Conservation (phyloP, 495 filamentous ascomycete genomes). For the Evansstolkia leycettana region DNA sequence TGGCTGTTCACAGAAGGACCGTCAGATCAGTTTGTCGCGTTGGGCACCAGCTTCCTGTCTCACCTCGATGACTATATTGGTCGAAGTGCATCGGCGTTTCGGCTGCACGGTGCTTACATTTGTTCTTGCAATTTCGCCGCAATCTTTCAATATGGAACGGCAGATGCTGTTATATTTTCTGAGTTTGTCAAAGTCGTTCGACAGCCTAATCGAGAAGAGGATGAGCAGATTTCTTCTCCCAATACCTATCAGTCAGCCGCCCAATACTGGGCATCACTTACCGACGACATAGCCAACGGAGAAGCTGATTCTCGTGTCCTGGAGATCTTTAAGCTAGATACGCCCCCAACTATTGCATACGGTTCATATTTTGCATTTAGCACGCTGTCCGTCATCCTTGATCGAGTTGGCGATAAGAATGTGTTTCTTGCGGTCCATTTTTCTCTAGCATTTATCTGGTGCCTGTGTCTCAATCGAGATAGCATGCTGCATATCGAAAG, state of each 20-base stretch:
- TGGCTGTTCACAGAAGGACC: slow-evolving; percentile 49
- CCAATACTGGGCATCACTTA: slow-evolving; percentile 5
- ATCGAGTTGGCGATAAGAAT: slow-evolving; percentile 47
- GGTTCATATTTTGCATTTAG: slow-evolving; percentile 33
- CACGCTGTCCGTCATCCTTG: slow-evolving; percentile 42
- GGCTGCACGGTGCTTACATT: slow-evolving; percentile 48
- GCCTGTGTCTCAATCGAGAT: slow-evolving; percentile 36
- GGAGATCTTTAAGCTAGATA: slow-evolving; percentile 3
- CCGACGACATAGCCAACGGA: not conserved
- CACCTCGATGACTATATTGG: slow-evolving; percentile 47
- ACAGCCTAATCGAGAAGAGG: slow-evolving; percentile 10
- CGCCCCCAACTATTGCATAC: slow-evolving; percentile 12
- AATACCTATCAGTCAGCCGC: slow-evolving; percentile 11
- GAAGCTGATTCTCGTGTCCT: not conserved
- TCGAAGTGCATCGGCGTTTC: slow-evolving; percentile 44
- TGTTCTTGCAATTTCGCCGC: slow-evolving; percentile 40
- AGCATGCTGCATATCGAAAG: slow-evolving; percentile 41
- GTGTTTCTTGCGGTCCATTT: slow-evolving; percentile 57
- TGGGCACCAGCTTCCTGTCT: slow-evolving; percentile 36
- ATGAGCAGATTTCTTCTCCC: slow-evolving; percentile 20
- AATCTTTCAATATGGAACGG: slow-evolving; percentile 49
- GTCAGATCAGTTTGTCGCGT: slow-evolving; percentile 30
- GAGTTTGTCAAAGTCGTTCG: slow-evolving; percentile 16
- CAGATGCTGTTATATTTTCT: slow-evolving; percentile 27
- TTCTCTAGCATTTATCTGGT: slow-evolving; percentile 55